Evolutionary conservation across 2,329 filamentous ascomycete genomes (phyloP), one percentile per base, ranked within the genome.

Genomic region (Penicillium frequentans): DNA sequence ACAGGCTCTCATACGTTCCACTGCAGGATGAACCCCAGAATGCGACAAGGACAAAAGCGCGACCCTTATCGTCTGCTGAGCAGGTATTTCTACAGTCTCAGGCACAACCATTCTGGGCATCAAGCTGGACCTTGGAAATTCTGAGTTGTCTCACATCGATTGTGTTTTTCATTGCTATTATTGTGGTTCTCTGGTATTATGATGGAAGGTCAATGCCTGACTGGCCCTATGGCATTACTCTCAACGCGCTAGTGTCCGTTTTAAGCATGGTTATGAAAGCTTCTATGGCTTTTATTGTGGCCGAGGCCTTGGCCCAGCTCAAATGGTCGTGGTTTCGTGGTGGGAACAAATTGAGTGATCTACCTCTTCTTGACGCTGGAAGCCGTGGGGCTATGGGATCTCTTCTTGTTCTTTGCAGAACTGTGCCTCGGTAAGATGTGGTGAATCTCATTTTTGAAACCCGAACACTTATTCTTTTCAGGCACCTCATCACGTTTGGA

Each of bases 241-340:
- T 75, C 33, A 75, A 75, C 58, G 61, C 71, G 0, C 49, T 73
- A 33, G 49, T 75, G 0, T 72, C 73, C 0, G 48, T 73, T 3
- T 55, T 73, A 14, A 60, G 61, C 21, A 69, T 64, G 3, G 52
- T 70, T 14, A 67, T 71, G 61, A 72, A 72, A 55, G 65, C 68
- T 1, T 60, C 67, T 8, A 64, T 75, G 57, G 58, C 68, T 9
- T 66, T 71, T 24, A 61, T 67, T 2, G 61, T 73, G 23, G 65
- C 65, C 2, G 70, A 73, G 52, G 64, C 58, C 13, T 48, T 74
- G 21, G 66, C 67, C 13, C 73, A 73, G 51, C 56, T 73, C 9
- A 75, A 75, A 57, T 75, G 71, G 71, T 63, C 68, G 2, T 74
- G 71, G 70, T 74, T 73, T 48, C 63, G 57, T 49, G 50, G 55